Conservation (phyloP, 306 rosid species). For the Arachis hypogaea region DNA sequence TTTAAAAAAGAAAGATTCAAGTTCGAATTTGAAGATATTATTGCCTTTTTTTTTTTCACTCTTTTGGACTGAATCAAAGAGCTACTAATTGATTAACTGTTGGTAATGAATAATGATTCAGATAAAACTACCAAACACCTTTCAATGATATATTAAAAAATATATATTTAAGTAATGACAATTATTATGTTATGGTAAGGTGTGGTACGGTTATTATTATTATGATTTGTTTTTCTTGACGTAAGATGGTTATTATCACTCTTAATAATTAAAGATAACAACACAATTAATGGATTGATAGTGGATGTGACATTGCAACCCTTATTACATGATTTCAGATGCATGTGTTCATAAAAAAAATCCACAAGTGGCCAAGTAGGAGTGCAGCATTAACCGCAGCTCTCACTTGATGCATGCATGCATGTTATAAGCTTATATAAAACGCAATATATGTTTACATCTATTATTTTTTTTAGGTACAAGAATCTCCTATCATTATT, state of each 20-base stretch:
- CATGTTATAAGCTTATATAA: conserved; percentile 3
- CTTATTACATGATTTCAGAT: conserved; percentile 4
- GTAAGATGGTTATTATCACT: background rate
- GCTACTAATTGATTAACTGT: too few relatives aligned
- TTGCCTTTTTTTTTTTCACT: too few relatives aligned
- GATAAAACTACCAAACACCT: too few relatives aligned
- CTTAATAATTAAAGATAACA: background rate
- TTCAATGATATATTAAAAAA: too few relatives aligned
- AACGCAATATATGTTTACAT: background rate
- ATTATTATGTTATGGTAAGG: background rate
- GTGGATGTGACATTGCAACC: conserved; percentile 12
- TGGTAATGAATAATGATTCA: too few relatives aligned
- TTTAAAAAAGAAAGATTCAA: too few relatives aligned
- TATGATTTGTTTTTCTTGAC: background rate
- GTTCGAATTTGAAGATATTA: too few relatives aligned
- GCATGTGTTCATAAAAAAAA: background rate
- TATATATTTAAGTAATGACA: background rate
- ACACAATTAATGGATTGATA: background rate
- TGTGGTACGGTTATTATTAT: background rate
- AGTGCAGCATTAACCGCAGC: background rate
- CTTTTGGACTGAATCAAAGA: too few relatives aligned
- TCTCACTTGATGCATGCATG: conserved; percentile 16
- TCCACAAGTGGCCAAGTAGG: background rate
- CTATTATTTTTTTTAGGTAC: background rate
- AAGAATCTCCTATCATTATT: background rate